phyloP scores from a whole-genome alignment of 805 yeast genomes.

The Candida nonsorbophila region DNA sequence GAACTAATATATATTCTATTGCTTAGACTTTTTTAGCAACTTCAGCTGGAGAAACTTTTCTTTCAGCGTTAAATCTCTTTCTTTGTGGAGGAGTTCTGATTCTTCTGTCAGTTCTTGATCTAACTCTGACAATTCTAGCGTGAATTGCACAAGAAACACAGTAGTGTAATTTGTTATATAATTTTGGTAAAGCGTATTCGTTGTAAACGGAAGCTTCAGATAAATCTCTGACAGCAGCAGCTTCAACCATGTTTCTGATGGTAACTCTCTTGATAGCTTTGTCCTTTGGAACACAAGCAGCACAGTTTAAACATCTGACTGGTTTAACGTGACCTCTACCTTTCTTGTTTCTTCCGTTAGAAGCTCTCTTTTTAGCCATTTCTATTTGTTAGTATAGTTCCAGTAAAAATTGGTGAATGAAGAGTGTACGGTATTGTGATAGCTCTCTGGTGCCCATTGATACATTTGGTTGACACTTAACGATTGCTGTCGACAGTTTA shows the following conservation, averaged over 20 bases:
- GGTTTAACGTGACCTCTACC: conserved; percentile 99
- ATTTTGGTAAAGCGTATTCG: conserved; percentile 99
- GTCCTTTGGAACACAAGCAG: conserved; percentile 99
- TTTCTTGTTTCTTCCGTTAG: conserved; percentile 99
- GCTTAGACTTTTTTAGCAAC: conserved; percentile 87
- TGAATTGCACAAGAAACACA: conserved; percentile 99
- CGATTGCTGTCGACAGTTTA: too few species aligned
- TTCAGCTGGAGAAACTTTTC: conserved; percentile 93
- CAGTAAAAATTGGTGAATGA: background rate
- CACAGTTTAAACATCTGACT: conserved; percentile 99
- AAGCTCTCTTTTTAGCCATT: conserved; percentile 99
- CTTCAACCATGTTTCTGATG: conserved; percentile 99
- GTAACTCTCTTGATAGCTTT: conserved; percentile 99
- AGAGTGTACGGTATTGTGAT: too few species aligned
- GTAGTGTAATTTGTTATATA: conserved; percentile 99
- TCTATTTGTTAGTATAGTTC: conserved; percentile 21
- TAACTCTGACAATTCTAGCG: conserved; percentile 99
- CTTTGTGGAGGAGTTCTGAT: conserved; percentile 98
- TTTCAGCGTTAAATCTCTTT: conserved; percentile 96
- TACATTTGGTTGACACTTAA: too few species aligned
- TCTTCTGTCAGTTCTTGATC: conserved; percentile 98
- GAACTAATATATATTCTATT: too few species aligned
- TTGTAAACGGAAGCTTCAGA: conserved; percentile 99
- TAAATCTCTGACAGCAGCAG: conserved; percentile 99
- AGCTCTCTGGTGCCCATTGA: too few species aligned